Percentiles rank a stretch among this genome's conserved stretches.
These are phyloP conservation scores for Ammopiptanthus mongolicus DNA, from an alignment of 306 rosid genomes.

Conservation along the genomic window DNA sequence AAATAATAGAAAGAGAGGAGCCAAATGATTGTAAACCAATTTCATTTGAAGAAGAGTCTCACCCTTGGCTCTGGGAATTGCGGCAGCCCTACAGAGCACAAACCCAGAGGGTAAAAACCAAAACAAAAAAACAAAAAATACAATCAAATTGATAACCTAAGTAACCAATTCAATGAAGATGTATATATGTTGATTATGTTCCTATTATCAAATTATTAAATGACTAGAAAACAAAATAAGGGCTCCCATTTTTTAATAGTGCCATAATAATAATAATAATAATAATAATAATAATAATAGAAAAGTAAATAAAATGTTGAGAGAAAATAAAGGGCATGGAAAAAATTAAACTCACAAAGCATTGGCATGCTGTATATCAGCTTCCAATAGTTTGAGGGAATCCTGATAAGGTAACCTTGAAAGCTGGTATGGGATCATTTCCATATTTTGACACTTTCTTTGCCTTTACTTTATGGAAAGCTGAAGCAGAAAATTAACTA, in stretches of 20 bases:
- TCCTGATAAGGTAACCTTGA: conserved; percentile 70
- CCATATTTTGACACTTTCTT: conserved; percentile 29
- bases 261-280: neutral
- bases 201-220: neutral
- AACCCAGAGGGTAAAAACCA: neutral
- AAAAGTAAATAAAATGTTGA: neutral
- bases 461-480: conserved; percentile 9
- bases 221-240: neutral
- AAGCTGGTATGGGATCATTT: conserved; percentile 64
- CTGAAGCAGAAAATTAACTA: neutral
- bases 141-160: neutral
- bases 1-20: conserved; percentile 72
- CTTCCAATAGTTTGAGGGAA: conserved; percentile 69
- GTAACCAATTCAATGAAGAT: neutral
- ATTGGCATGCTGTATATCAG: conserved; percentile 92
- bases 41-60: conserved; percentile 87
- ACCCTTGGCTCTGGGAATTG: conserved; percentile 82
- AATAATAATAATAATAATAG: neutral
- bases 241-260: neutral
- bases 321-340: neutral
- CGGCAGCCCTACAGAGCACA: conserved; percentile 63
- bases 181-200: neutral
- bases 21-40: conserved; percentile 78
- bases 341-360: conserved; percentile 55
- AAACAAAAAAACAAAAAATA: neutral